Evolutionary conservation across 2,329 filamentous ascomycete species (phyloP), one percentile per base, ranked within the genome.

Genomic region (Paecilomyces formosus): DNA sequence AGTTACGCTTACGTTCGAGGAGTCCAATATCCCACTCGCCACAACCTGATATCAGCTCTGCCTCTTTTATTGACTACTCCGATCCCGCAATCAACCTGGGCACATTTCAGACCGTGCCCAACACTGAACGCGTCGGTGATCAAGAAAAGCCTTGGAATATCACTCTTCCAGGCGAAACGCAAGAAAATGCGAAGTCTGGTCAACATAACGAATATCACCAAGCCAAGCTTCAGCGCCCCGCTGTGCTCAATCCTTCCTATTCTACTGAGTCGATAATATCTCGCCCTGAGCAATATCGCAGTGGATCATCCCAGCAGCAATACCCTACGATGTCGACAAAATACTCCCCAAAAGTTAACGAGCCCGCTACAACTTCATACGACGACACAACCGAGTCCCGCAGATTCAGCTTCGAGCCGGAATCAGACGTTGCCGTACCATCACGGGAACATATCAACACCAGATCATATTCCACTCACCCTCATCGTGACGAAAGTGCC

Each of bases 81-180:
- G 66, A 66, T 56, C 68, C 65, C 5, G 69, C 66, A 24, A 62
- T 65, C 58, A 61, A 61, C 6, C 60, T 74, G 0, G 73, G 73
- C 3, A 73, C 67, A n/a, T 75, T 75, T 60, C 62, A 61, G 24
- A 61, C 65, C 22, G 69, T 70, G 35, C 68, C 68, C 1, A 66
- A 70, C 31, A 65, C 70, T n/a, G 64, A 66, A 11, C 67, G 71
- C 13, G 58, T 67, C 39, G 71, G 68, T 12, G 71, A 73, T 58
- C 73, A 76, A 60, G 71, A 74, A 58, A 63, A 65, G 8, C 73
- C 73, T 2, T 76, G 69, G 64, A 70, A 67, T 13, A 70, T 76
- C 53, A 68, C 62, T 1, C 62, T 76, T 5, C 72, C 73, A 2
- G 68, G 69, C 2, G 62, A 62, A n/a, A 6, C 57, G 15, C 57